Conservation (phyloP, 2,329 filamentous ascomycete genomes). For the Aspergillus japonicus region DNA sequence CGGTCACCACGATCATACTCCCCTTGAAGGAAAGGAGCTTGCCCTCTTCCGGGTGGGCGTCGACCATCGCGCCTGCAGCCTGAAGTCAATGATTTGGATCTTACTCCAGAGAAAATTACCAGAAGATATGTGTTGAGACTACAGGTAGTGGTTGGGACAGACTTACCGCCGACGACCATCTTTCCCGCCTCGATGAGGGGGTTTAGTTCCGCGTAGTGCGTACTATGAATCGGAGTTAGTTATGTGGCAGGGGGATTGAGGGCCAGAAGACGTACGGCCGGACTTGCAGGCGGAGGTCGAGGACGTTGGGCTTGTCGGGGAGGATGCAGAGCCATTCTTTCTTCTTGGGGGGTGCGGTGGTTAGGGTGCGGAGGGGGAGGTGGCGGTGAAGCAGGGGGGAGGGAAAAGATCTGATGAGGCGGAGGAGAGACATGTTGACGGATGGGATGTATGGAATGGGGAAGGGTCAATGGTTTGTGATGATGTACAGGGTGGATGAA, state of each 20-base stretch:
- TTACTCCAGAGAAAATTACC: too few relatives aligned
- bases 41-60: constrained; percentile 12
- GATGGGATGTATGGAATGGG: too few relatives aligned
- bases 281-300: constrained; percentile 11
- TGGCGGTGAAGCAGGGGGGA: not conserved
- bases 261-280: constrained; percentile 2
- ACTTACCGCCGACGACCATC: constrained; percentile 18
- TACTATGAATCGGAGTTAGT: not conserved
- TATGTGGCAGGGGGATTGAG: not conserved
- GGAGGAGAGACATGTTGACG: not conserved
- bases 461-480: too few relatives aligned
- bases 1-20: constrained; percentile 22
- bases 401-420: not conserved
- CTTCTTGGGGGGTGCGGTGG: not conserved
- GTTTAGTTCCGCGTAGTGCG: constrained; percentile 15
- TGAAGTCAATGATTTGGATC: too few relatives aligned
- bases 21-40: constrained; percentile 16
- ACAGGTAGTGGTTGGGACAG: not conserved
- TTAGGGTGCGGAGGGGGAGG: not conserved
- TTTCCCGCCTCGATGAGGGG: constrained; percentile 14
- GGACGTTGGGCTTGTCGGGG: constrained; percentile 15
- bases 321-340: constrained; percentile 17
- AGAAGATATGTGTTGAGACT: too few relatives aligned
- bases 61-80: constrained; percentile 18
- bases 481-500: too few relatives aligned